Evolutionary conservation across 768 basidiomycete genomes (phyloP).

Genomic region (Agrocybe praecox): DNA sequence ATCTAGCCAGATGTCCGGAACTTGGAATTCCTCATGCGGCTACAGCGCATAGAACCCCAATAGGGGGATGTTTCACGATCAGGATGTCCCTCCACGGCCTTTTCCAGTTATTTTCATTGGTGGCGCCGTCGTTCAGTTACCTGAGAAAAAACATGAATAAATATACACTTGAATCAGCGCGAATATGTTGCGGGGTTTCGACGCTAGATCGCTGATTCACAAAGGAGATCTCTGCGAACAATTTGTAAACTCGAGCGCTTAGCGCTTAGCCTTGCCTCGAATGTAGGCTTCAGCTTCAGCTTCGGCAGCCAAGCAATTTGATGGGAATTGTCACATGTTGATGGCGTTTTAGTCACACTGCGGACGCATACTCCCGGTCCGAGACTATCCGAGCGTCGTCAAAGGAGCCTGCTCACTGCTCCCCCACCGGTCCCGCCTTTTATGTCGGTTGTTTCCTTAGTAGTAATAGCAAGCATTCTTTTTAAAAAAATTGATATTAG

Average conservation of each 20-base stretch:
- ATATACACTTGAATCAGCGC: conserved; percentile 27
- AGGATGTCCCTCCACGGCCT: conserved; percentile 25
- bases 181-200: conserved; percentile 23
- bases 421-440: no score
- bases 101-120: conserved; percentile 32
- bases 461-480: no score
- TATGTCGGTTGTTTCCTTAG: no score
- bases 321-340: no score
- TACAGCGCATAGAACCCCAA: conserved; percentile 43
- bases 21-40: conserved; percentile 52
- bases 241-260: conserved; percentile 1
- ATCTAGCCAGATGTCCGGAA: conserved; percentile 42
- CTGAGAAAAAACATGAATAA: conserved; percentile 21
- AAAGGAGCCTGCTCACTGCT: no score
- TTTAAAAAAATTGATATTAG: no score
- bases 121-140: conserved; percentile 26
- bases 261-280: conserved; percentile 9
- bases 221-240: conserved; percentile 12
- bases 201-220: conserved; percentile 11
- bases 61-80: conserved; percentile 37
- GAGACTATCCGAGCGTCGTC: no score
- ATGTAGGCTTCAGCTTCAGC: not conserved
- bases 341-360: no score
- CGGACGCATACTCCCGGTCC: no score
- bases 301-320: no score